Percentiles rank a stretch among this genome's conserved stretches.
These are phyloP conservation scores for Gastrolobium bilobum DNA, from an alignment of 306 rosid genomes.

Conservation along the genomic window DNA sequence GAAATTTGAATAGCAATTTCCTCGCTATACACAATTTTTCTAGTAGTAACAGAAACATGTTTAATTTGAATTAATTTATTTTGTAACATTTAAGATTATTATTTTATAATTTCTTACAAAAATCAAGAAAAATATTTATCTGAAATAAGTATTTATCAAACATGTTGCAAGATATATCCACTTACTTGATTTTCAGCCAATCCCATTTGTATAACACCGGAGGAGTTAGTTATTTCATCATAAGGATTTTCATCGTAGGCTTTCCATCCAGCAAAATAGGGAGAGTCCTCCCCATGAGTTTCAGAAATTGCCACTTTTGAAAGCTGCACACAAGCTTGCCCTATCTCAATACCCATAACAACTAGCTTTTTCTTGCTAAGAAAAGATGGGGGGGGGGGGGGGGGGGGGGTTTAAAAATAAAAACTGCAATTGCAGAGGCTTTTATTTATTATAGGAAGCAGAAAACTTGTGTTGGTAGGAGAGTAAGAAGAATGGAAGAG, in stretches of 20 bases:
- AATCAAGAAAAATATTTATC: no score
- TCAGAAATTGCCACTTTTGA: constrained; percentile 78
- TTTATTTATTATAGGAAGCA: background rate
- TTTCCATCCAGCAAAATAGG: constrained; percentile 98
- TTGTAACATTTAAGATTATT: no score
- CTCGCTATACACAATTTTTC: no score
- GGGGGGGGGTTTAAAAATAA: background rate
- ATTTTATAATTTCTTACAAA: no score
- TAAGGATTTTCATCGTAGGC: constrained; percentile 91
- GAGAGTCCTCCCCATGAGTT: constrained; percentile 90
- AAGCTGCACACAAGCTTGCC: constrained; percentile 55
- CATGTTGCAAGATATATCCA: background rate
- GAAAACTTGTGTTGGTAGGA: constrained; percentile 17
- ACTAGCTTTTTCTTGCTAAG: background rate
- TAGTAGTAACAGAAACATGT: no score
- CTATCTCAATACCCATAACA: constrained; percentile 65
- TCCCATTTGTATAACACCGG: constrained; percentile 97
- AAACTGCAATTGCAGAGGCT: no score
- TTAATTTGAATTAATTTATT: no score
- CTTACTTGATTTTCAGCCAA: constrained; percentile 95
- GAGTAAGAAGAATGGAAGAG: constrained; percentile 8
- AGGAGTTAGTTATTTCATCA: constrained; percentile 64
- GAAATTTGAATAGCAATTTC: no score
- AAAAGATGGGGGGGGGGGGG: background rate
- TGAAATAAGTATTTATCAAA: no score